A percentile compares a stretch with the other conserved stretches of the same genome.
phyloP scores from a whole-genome alignment of 768 basidiomycete species.

The Suillus paluster region DNA sequence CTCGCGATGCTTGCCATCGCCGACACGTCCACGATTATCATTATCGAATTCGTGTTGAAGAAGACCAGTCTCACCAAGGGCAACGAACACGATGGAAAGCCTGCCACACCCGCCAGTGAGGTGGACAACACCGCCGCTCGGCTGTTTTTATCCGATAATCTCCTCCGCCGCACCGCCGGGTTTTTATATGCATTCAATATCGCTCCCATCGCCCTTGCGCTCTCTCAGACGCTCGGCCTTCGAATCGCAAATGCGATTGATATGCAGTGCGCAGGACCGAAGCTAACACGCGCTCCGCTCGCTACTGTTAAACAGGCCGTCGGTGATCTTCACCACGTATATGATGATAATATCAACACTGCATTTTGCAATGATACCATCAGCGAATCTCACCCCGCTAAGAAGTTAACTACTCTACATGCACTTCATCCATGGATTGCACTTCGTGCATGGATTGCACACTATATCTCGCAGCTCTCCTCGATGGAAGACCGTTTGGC shows the following conservation, averaged over 20 bases:
- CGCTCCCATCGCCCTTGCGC: constrained; percentile 32
- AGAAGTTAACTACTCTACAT: constrained; percentile 17
- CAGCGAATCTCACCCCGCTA: not conserved
- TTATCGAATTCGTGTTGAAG: constrained; percentile 26
- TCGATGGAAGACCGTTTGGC: constrained; percentile 25
- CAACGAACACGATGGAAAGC: constrained; percentile 36
- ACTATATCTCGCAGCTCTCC: constrained; percentile 30
- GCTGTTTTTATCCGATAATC: constrained; percentile 32
- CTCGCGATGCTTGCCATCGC: constrained; percentile 33
- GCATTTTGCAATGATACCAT: constrained; percentile 15
- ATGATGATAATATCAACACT: constrained; percentile 21
- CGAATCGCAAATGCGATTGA: constrained; percentile 40
- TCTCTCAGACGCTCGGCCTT: constrained; percentile 35
- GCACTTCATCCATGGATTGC: constrained; percentile 38
- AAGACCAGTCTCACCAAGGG: constrained; percentile 34
- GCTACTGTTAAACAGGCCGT: constrained; percentile 22
- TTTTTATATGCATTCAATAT: constrained; percentile 36
- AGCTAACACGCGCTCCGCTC: constrained; percentile 20
- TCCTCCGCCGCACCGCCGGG: constrained; percentile 31
- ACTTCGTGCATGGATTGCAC: constrained; percentile 36
- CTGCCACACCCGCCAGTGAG: constrained; percentile 17
- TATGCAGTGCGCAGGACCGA: constrained; percentile 24
- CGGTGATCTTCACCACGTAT: constrained; percentile 1
- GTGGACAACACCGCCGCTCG: constrained; percentile 18
- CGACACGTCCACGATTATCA: constrained; percentile 28